These are phyloP conservation scores for Cymodocea nodosa DNA, from an alignment of 116 monocot species.

Conservation along the genomic window DNA sequence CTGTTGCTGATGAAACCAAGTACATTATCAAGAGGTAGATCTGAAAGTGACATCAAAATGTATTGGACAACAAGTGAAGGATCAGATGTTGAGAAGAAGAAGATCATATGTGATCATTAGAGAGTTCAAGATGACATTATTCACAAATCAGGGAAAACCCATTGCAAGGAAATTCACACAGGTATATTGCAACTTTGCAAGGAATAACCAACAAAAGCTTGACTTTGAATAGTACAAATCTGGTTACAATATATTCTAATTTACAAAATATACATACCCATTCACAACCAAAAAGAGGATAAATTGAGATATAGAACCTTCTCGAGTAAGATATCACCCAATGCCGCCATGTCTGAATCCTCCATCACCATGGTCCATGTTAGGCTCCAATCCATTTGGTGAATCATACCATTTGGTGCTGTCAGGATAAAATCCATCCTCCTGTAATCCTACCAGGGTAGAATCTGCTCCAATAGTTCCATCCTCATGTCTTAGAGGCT, in stretches of 20 bases:
- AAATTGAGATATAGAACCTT: neutral
- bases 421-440: conserved; percentile 75
- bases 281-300: conserved; percentile 6
- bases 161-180: neutral
- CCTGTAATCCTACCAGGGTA: conserved; percentile 61
- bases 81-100: no score
- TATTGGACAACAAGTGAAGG: no score
- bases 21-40: no score
- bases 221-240: neutral
- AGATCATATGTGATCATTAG: neutral
- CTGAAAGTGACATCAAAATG: no score
- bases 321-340: conserved; percentile 14
- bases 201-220: conserved; percentile 7
- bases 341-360: conserved; percentile 59
- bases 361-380: conserved; percentile 41
- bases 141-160: neutral
- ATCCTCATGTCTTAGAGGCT: conserved; percentile 52
- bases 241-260: conserved; percentile 11
- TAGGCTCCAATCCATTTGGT: conserved; percentile 70
- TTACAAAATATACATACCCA: conserved; percentile 54
- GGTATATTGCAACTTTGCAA: conserved; percentile 10
- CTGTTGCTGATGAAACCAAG: no score
- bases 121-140: neutral
- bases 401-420: conserved; percentile 94
- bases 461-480: conserved; percentile 40